Percentiles rank a stretch among this genome's conserved stretches.
These are phyloP conservation scores for Pulveroboletus sp. DNA, from an alignment of 1,284 basidiomycete species.

Conservation along the genomic window DNA sequence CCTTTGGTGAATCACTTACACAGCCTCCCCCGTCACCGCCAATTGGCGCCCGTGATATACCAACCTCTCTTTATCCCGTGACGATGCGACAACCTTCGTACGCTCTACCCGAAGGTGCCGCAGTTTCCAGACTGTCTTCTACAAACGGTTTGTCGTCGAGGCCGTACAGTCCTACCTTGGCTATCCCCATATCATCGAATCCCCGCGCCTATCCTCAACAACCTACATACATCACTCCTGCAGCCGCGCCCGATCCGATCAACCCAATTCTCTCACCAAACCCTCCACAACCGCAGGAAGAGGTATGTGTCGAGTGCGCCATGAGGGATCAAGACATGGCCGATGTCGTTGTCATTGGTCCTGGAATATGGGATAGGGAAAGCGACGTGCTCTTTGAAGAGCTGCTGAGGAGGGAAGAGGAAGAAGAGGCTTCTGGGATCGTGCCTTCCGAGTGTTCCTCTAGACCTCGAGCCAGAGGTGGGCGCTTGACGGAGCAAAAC, in stretches of 20 bases:
- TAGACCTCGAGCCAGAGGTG: conserved; percentile 65
- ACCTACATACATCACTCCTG: conserved; percentile 71
- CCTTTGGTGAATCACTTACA: conserved; percentile 28
- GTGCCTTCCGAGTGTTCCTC: conserved; percentile 48
- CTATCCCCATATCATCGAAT: conserved; percentile 59
- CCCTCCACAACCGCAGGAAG: conserved; percentile 58
- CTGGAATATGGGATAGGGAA: conserved; percentile 89
- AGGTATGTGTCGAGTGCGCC: conserved; percentile 95
- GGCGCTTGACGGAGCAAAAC: conserved; percentile 74
- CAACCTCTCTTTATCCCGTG: conserved; percentile 39
- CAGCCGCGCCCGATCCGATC: conserved; percentile 52
- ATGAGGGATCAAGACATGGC: conserved; percentile 99
- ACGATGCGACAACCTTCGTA: conserved; percentile 48
- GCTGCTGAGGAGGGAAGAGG: conserved; percentile 70
- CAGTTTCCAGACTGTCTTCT: conserved; percentile 35
- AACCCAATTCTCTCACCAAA: conserved; percentile 58
- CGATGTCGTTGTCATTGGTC: conserved; percentile 86
- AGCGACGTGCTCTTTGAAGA: conserved; percentile 86
- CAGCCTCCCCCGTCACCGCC: conserved; percentile 28
- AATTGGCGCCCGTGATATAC: conserved; percentile 32
- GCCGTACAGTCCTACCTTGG: conserved; percentile 47
- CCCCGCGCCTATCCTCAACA: conserved; percentile 71
- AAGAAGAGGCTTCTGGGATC: conserved; percentile 58
- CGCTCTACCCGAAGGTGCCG: conserved; percentile 42
- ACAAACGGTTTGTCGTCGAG: conserved; percentile 50